Conservation (phyloP, 768 basidiomycete species). For the Termitomyces sp. region DNA sequence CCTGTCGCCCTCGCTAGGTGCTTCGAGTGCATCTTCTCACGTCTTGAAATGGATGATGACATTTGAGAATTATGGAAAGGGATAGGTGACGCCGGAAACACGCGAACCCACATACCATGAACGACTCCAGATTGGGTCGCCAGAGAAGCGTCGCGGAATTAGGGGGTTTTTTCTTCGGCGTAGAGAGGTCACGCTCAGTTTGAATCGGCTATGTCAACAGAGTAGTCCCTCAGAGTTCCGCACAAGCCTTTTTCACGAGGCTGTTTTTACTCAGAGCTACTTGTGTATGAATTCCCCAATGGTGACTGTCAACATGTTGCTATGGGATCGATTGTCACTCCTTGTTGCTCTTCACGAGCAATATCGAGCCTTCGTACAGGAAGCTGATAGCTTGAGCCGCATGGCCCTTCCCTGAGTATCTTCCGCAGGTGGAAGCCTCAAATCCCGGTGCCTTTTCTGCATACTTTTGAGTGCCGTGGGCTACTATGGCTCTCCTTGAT, state of each 20-base stretch:
- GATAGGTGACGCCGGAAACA: slow-evolving; percentile 49
- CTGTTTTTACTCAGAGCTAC: slow-evolving; percentile 24
- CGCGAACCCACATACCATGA: slow-evolving; percentile 27
- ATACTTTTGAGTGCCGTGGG: slow-evolving; percentile 52
- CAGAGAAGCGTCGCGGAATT: slow-evolving; percentile 53
- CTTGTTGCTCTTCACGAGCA: slow-evolving; percentile 7
- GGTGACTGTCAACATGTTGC: slow-evolving; percentile 7
- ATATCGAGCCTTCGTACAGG: slow-evolving; percentile 38
- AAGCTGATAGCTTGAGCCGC: slow-evolving; percentile 37
- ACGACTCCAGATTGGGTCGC: slow-evolving; percentile 24
- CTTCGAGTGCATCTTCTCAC: slow-evolving; percentile 11
- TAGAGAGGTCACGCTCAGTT: slow-evolving; percentile 42
- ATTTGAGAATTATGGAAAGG: slow-evolving; percentile 26
- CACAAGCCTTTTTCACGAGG: slow-evolving; percentile 10
- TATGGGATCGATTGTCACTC: slow-evolving; percentile 6
- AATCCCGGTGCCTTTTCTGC: slow-evolving; percentile 53
- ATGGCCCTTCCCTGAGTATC: slow-evolving; percentile 37
- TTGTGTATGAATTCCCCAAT: slow-evolving; percentile 16
- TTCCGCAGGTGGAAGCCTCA: slow-evolving; percentile 24
- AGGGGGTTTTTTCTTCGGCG: slow-evolving; percentile 20
- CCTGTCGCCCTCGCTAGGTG: slow-evolving; percentile 23
- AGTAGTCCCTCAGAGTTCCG: slow-evolving; percentile 9
- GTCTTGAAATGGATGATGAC: slow-evolving; percentile 18
- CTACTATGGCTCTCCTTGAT: slow-evolving; percentile 28
- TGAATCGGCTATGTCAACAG: slow-evolving; percentile 4